Base-by-base conservation (phyloP, 179 eudicot genomes). In the Patellifolia procumbens region DNA sequence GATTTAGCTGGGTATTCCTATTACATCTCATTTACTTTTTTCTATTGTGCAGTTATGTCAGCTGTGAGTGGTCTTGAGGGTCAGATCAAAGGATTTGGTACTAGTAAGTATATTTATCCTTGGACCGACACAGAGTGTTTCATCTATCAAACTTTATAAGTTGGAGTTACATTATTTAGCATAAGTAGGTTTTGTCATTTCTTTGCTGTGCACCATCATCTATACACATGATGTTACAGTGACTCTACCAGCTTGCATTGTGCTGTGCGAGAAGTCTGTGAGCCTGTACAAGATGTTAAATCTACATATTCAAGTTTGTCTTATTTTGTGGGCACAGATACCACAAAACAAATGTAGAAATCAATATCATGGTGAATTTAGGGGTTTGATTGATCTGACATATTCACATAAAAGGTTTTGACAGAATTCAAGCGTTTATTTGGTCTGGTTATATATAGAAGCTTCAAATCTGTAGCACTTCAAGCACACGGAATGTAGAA, bases 21-120 rank as follows among this genome's bases (percentile, higher is more conserved):
- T 51, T 16, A 32, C 48, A 67, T 73, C 49, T 51, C 49, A 2
- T 51, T n/a, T 3, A 29, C 17, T 59, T 3, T 51, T 77, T 73
- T 78, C n/a, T 60, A 56, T 74, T 42, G 85, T 85, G 87, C 97
- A 94, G 98, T 94, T 63, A 92, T 94, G 98, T 94, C 98, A 76
- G 97, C 98, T 80, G 98, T 92, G 80, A 94, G 97, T 76, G 98
- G 98, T 76, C 77, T 94, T 77, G 89, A 92, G 83, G 98, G 97
- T 53, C 73, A 87, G 81, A 82, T 94, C 29, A 81, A 85, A 28
- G 98, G 95, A 71, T 92, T 94, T 70, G 91, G 85, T 68, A 80
- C 97, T 77, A 80, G 97, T 94, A 85, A 61, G 98, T 86, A 65
- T 42, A 55, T 46, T 46, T 28, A 45, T 46, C 74, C 71, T 72